Evolutionary conservation across 371 early-diverging fungal species (phyloP), one percentile per base, ranked within the genome.

Genomic region (Dichotomocladium elegans): DNA sequence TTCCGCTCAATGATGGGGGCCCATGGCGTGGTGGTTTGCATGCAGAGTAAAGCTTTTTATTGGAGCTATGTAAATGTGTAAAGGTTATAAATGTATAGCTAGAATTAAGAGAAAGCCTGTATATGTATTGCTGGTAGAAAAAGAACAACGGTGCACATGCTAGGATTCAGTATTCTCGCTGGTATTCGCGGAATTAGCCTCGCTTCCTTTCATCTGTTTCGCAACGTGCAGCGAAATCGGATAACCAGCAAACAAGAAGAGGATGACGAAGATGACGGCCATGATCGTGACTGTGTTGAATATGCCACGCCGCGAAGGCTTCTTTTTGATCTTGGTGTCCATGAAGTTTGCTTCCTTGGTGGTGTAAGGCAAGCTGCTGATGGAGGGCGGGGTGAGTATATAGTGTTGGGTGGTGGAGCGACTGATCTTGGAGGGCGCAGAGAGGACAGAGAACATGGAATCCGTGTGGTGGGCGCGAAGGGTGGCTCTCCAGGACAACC

Each of bases 201-300:
- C 12, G 34, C 15, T 19, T 24, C 31, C 35, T 26, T 44, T 53
- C 19, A 45, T 21, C 21, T 56, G 58, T 26, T 66, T 58, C 24
- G 57, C 37, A 28, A 68, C 53, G 35, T 56, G 61, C 9, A 68
- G 49, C 3, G 64, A 49, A 8, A 68, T 35, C 7, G 68, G 68
- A 28, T 68, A 68, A 19, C 66, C 66, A 42, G 64, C 68, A 57
- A 68, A 68, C 29, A 68, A 46, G 40, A 68, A 68, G 17, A 63
- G 24, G 34, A 68, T 56, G 27, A 64, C 54, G 15, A 52, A 42
- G 15, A 63, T 46, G 8, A 68, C 57, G 30, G 55, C 44, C 4
- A 49, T 15, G 17, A 68, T 64, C 12, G 68, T 64, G 51, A 64
- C 43, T 26, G 53, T 53, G 37, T 61, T 68, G 49, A 64, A 64